Conservation (phyloP, 1,284 basidiomycete species). For the Pseudozyma pruni region DNA sequence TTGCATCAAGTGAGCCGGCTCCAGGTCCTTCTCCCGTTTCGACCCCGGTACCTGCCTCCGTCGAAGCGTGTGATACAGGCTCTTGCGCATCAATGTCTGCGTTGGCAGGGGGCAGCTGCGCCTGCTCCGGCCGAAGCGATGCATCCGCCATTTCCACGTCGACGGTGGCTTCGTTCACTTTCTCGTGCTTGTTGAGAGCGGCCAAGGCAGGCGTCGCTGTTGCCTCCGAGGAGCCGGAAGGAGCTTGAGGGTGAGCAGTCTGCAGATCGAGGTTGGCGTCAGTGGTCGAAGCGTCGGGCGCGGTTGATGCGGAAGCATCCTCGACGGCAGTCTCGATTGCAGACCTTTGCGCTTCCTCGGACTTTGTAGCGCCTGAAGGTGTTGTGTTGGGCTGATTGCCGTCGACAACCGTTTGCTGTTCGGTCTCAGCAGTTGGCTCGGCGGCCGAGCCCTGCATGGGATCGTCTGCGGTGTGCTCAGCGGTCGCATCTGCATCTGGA, state of each 20-base stretch:
- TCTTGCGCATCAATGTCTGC: background rate
- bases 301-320: too few species aligned
- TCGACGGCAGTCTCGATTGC: too few species aligned
- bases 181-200: background rate
- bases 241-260: background rate
- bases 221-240: too few species aligned
- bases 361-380: too few species aligned
- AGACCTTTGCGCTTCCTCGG: too few species aligned
- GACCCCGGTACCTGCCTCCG: background rate
- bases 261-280: background rate
- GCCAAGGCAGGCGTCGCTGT: background rate
- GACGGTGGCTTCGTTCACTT: background rate
- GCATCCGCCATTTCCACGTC: constrained; percentile 32
- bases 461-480: background rate
- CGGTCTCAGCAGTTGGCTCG: background rate
- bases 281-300: background rate
- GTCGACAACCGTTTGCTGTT: background rate
- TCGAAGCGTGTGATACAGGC: background rate
- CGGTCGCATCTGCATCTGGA: background rate
- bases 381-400: too few species aligned
- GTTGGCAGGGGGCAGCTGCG: background rate
- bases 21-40: background rate
- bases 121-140: background rate
- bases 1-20: background rate
- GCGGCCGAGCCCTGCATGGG: background rate